These are phyloP conservation scores for Osmanthus fragrans DNA, from an alignment of 257 asterid genomes.

Conservation along the genomic window DNA sequence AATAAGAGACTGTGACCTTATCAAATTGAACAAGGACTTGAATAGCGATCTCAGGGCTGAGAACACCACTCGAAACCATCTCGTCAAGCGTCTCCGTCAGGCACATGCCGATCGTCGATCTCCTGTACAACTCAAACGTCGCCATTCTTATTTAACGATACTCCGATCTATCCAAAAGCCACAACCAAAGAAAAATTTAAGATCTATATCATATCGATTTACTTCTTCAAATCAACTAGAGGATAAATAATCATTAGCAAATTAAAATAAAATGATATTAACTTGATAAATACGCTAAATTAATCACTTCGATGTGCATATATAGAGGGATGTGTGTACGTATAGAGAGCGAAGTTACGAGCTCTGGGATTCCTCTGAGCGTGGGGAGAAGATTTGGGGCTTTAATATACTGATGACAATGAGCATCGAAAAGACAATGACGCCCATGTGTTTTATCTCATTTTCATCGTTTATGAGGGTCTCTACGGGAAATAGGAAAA, in stretches of 20 bases:
- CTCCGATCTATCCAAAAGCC: background rate
- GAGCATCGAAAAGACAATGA: too few species aligned
- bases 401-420: constrained; percentile 40
- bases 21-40: constrained; percentile 96
- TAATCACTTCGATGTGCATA: background rate
- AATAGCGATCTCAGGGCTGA: constrained; percentile 84
- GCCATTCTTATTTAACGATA: constrained; percentile 48
- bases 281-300: background rate
- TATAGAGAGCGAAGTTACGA: constrained; percentile 14
- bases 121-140: constrained; percentile 85
- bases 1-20: constrained; percentile 51
- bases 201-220: background rate
- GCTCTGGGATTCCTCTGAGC: background rate
- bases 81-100: constrained; percentile 87
- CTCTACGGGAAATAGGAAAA: too few species aligned
- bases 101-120: constrained; percentile 94
- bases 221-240: constrained; percentile 9
- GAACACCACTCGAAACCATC: constrained; percentile 70
- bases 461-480: too few species aligned
- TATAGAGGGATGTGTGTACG: constrained; percentile 1
- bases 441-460: too few species aligned
- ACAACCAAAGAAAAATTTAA: background rate
- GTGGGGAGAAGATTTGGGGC: constrained; percentile 74
- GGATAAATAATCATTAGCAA: background rate
- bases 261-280: background rate